Conservation (phyloP, 345 rosid genomes). For the Turnera subulata region DNA sequence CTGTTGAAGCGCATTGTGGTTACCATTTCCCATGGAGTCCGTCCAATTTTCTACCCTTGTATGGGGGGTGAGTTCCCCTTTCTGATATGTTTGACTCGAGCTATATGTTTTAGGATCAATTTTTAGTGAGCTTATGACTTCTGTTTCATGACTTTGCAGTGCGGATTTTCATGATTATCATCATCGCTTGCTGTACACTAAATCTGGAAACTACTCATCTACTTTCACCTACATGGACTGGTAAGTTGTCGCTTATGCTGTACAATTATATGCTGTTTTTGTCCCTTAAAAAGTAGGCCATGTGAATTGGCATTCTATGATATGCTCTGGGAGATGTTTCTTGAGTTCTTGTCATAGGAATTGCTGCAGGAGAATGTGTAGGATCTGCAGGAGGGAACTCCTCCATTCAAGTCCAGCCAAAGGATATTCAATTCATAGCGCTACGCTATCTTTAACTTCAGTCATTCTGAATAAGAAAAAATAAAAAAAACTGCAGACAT, state of each 20-base stretch:
- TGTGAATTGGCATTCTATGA: background rate
- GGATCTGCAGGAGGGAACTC: background rate
- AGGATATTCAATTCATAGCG: background rate
- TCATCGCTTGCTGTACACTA: constrained; percentile 91
- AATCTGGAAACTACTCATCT: constrained; percentile 94
- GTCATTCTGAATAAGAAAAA: too few relatives aligned
- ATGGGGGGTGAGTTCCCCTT: constrained; percentile 74
- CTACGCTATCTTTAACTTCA: background rate
- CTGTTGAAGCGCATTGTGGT: constrained; percentile 99
- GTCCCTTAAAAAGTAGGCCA: background rate
- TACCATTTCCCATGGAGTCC: constrained; percentile 99
- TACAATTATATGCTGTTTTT: too few relatives aligned
- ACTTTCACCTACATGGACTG: constrained; percentile 97
- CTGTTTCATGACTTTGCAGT: constrained; percentile 35
- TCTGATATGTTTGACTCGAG: background rate
- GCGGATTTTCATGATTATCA: constrained; percentile 98
- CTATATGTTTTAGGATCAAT: background rate
- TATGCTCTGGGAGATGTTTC: too few relatives aligned
- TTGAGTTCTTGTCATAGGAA: background rate
- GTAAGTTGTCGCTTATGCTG: constrained; percentile 35
- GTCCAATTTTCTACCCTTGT: constrained; percentile 84
- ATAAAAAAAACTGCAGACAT: background rate
- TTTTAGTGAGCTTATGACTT: constrained; percentile 3
- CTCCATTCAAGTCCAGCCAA: background rate
- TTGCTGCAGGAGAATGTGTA: background rate